Percentiles rank a stretch among this genome's conserved stretches.
phyloP scores from a whole-genome alignment of 163 green algal genomes.

The Chlorella variabilis region DNA sequence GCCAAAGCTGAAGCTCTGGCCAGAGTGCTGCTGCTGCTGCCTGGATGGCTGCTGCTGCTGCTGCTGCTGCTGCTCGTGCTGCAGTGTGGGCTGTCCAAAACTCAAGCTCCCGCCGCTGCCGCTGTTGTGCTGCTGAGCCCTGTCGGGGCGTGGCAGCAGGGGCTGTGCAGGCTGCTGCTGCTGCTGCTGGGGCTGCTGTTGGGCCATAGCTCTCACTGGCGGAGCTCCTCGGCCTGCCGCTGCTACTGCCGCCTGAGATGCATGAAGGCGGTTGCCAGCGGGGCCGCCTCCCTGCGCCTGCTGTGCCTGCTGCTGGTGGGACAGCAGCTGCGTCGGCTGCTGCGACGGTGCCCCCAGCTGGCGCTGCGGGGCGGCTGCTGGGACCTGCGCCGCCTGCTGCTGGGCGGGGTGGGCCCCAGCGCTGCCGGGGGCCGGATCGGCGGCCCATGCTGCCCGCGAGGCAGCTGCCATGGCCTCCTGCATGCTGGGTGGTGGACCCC shows the following conservation, averaged over 20 bases:
- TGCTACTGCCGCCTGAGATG: background rate
- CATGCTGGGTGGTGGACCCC: slow-evolving; percentile 25
- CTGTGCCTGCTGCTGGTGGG: slow-evolving; percentile 23
- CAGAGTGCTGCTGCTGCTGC: background rate
- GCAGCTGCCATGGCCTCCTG: slow-evolving; percentile 20
- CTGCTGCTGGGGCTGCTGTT: slow-evolving; percentile 7
- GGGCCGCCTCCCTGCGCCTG: background rate
- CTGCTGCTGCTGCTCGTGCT: background rate
- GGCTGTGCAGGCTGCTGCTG: background rate
- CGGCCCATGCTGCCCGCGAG: slow-evolving; percentile 35
- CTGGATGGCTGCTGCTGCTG: background rate
- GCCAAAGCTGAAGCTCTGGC: background rate
- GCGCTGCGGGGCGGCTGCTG: background rate
- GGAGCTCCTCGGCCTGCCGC: background rate
- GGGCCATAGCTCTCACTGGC: background rate
- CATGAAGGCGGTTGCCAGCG: background rate
- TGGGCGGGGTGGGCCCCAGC: background rate
- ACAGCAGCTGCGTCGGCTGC: background rate
- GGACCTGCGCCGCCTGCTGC: slow-evolving; percentile 5
- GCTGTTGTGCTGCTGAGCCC: background rate
- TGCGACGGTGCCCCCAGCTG: background rate
- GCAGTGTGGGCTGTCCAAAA: background rate
- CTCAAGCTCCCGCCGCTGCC: background rate
- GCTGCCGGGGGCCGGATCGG: background rate
- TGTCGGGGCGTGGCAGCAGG: background rate